Base-by-base conservation (phyloP, 208 protist species). In the Polymyxa betae region DNA sequence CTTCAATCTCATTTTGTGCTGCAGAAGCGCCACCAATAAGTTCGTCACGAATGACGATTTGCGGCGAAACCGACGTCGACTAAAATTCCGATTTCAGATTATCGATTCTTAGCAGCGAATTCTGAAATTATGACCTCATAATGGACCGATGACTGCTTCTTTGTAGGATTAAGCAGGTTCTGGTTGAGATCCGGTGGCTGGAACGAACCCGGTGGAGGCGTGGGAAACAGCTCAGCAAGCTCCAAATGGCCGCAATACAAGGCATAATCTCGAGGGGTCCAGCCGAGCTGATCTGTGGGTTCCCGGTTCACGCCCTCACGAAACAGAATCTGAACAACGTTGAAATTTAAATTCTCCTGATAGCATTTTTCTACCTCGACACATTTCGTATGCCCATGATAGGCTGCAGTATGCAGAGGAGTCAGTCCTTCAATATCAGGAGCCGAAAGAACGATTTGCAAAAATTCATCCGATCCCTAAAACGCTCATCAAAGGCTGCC, bases 231-330 rank as follows among this genome's bases (percentile, higher is more conserved):
- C 5, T 35, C n/a, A 12, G 72, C 5, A 5, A 82, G n/a, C 72
- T 5, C 5, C 12, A 82, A n/a, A n/a, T 40, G n/a, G 12, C 72
- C 72, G 72, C 72, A 82, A 43, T 82, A 82, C 72, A 82, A 43
- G 5, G 72, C n/a, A 82, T 82, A 82, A 43, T 82, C 72, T 45
- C 72, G 72, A 35, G 72, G 72, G 12, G 72, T 82, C 72, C 72
- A 82, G 12, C 72, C 72, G 5, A 82, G 40, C 72, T n/a, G 5
- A 43, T 82, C 72, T 20, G 12, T 5, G 16, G 72, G 35, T 35
- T 82, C 35, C 12, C 16, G n/a, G n/a, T 82, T 35, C 16, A 5
- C 5, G 5, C 16, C 5, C 12, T 45, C 40, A 16, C 40, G 5
- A 12, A 82, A 35, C 40, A 82, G 35, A 12, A 60, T 60, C 5